Base-by-base conservation (phyloP, 2,329 filamentous ascomycete species). In the Hypoxylon sp. region DNA sequence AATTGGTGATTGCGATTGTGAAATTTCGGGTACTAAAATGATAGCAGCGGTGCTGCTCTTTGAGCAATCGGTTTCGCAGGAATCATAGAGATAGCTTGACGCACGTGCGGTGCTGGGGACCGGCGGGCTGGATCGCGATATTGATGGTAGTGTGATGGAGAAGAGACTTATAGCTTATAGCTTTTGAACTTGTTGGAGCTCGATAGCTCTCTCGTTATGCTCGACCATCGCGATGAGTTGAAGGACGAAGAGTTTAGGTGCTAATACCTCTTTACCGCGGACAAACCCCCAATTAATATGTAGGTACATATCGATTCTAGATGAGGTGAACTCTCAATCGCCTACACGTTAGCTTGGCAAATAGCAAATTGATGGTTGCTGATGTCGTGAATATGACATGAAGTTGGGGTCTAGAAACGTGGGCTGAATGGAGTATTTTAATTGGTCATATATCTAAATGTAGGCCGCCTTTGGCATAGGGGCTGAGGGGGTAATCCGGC, bases 21-120 rank as follows among this genome's bases (percentile, higher is more conserved):
- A 62, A 60, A 65, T 60, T 13, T 60, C 52, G 52, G 58, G 37
- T 43, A 19, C 19, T 49, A 50, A 50, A 41, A 55, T 50, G 53
- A 57, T 53, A 55, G 39, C 37, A 15, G 51, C 48, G 46, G 53
- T 20, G 59, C 44, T 26, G 37, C 34, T 32, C n/a, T 61, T 24
- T 19, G 51, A n/a, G 32, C 19, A 8, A 20, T 44, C 54, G 44
- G 11, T n/a, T 37, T 13, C 28, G 56, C 56, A 62, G 58, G 58
- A 67, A 67, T 67, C 64, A 65, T 52, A 59, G 22, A 51, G 30
- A 13, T 39, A 20, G 13, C 26, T 17, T 26, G 34, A 24, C n/a
- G 55, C 65, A 68, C 65, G 65, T 68, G 65, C 30, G 15, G n/a
- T 39, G 28, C n/a, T 53, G 6, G 17, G 43, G 50, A 41, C 13